A percentile compares a stretch with the other conserved stretches of the same genome.
phyloP scores from a whole-genome alignment of 108 stramenopile species.

The Poteriospumella lacustris region DNA sequence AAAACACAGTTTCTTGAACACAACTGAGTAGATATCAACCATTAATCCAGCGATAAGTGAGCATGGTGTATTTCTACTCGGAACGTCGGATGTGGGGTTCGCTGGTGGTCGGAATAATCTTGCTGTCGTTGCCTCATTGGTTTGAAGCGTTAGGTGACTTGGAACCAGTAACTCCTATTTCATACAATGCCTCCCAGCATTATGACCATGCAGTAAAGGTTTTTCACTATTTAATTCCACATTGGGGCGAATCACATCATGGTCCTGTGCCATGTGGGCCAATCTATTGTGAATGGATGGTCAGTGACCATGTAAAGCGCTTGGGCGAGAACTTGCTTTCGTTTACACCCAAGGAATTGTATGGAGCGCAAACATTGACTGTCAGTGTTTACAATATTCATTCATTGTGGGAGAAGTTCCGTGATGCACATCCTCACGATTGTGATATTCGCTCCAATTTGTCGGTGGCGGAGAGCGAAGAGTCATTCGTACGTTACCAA shows the following conservation, averaged over 20 bases:
- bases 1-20: too few relatives aligned
- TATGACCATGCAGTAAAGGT: slow-evolving; percentile 9
- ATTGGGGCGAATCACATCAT: neutral
- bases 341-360: neutral
- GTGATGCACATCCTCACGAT: neutral
- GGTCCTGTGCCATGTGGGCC: neutral
- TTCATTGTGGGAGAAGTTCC: neutral
- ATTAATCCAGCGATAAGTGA: too few relatives aligned
- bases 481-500: neutral
- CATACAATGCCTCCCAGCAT: too few relatives aligned
- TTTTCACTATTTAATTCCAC: neutral
- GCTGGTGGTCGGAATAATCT: too few relatives aligned
- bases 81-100: too few relatives aligned
- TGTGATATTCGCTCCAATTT: neutral
- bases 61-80: too few relatives aligned
- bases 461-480: slow-evolving; percentile 1
- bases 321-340: neutral
- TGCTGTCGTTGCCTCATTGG: too few relatives aligned
- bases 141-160: too few relatives aligned
- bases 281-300: neutral
- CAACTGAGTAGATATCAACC: too few relatives aligned
- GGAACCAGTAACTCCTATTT: too few relatives aligned
- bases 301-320: neutral
- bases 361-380: neutral
- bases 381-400: slow-evolving; percentile 4